These are phyloP conservation scores for Saccharomycopsis sp. DNA, from an alignment of 805 yeast genomes.

Conservation along the genomic window DNA sequence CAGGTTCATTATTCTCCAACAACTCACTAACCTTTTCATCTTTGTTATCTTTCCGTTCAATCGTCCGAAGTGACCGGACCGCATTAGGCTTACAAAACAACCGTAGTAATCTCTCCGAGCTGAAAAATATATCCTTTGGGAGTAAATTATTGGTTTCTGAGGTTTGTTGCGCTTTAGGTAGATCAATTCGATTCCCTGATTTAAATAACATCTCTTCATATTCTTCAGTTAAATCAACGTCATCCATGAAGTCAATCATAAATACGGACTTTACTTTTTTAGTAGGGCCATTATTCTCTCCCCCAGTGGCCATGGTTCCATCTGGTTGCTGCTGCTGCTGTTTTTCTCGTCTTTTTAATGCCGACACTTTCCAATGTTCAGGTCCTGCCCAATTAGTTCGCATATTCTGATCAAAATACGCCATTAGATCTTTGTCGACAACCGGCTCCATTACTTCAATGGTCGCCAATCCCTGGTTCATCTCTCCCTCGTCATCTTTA, in stretches of 20 bases:
- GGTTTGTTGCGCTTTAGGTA: constrained; percentile 37
- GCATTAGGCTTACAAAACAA: constrained; percentile 63
- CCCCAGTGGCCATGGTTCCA: neutral
- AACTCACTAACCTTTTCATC: constrained; percentile 22
- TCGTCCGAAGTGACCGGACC: constrained; percentile 11
- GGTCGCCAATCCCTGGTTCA: constrained; percentile 15
- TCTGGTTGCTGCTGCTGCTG: constrained; percentile 25
- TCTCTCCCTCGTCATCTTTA: constrained; percentile 24
- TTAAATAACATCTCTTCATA: constrained; percentile 37
- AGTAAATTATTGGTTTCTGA: constrained; percentile 42
- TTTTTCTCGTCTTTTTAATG: constrained; percentile 42
- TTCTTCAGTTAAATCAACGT: constrained; percentile 22
- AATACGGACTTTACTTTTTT: constrained; percentile 32
- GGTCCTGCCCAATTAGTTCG: constrained; percentile 83
- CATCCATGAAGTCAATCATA: constrained; percentile 38
- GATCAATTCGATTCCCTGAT: constrained; percentile 30
- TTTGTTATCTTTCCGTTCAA: constrained; percentile 14
- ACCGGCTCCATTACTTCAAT: constrained; percentile 25
- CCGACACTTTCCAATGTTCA: constrained; percentile 82
- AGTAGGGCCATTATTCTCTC: constrained; percentile 2
- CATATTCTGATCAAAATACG: constrained; percentile 72
- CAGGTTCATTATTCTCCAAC: constrained; percentile 29
- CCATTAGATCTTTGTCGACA: constrained; percentile 60
- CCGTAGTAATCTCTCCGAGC: constrained; percentile 58
- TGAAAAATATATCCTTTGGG: constrained; percentile 70